phyloP scores from a whole-genome alignment of 257 asterid genomes.

The Scutellaria barbata region DNA sequence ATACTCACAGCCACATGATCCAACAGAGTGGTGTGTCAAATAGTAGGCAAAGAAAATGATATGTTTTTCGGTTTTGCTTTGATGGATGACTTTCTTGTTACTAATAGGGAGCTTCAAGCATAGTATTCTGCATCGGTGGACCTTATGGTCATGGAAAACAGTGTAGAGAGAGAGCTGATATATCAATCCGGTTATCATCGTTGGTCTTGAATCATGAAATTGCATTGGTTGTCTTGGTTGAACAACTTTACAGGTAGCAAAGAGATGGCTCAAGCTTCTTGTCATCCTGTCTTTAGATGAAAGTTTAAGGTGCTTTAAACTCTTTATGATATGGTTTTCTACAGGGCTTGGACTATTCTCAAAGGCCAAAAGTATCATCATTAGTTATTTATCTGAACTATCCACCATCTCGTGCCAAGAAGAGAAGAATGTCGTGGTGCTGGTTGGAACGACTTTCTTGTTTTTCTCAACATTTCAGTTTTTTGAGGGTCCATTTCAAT shows the following conservation, averaged over 20 bases:
- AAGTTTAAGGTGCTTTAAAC: not conserved
- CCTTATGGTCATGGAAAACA: constrained; percentile 87
- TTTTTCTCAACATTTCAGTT: not conserved
- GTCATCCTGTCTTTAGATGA: not conserved
- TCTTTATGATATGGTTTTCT: constrained; percentile 22
- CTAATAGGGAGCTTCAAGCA: constrained; percentile 67
- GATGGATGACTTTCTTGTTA: constrained; percentile 27
- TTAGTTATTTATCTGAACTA: constrained; percentile 36
- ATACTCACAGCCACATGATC: no score
- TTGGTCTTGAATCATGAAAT: constrained; percentile 84
- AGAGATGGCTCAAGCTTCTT: not conserved
- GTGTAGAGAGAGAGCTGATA: constrained; percentile 68
- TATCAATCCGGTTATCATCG: constrained; percentile 68
- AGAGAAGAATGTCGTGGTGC: not conserved
- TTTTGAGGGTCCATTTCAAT: not conserved
- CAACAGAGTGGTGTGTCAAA: no score
- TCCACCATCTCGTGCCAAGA: not conserved
- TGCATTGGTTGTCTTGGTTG: constrained; percentile 76
- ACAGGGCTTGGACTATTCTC: constrained; percentile 94
- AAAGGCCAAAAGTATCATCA: constrained; percentile 94
- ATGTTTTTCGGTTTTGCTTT: not conserved
- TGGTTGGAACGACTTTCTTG: not conserved
- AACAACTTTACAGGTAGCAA: constrained; percentile 81
- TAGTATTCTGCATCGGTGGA: constrained; percentile 84
- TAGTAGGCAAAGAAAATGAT: not conserved